Evolutionary conservation across 1,139 yeast genomes (phyloP).

Genomic region (Eremothecium coryli): DNA sequence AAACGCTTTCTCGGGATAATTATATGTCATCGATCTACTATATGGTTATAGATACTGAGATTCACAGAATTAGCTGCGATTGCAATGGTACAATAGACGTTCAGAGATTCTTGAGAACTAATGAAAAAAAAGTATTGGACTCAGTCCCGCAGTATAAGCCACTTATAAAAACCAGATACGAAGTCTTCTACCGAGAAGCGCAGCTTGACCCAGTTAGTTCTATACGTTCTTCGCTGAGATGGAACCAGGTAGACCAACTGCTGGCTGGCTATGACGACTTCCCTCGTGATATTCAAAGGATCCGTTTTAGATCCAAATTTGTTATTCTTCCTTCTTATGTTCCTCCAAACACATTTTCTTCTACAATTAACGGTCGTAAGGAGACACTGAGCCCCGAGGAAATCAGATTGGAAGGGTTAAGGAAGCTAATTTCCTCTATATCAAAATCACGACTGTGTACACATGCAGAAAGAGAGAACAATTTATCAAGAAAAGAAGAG

Average conservation of each 20-base stretch:
- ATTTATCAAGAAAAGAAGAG: constrained; percentile 38
- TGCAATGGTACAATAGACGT: constrained; percentile 63
- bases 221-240: constrained; percentile 53
- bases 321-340: constrained; percentile 71
- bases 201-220: constrained; percentile 47
- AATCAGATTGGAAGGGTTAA: constrained; percentile 74
- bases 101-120: constrained; percentile 49
- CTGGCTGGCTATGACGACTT: constrained; percentile 85
- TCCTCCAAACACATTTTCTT: constrained; percentile 41
- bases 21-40: constrained; percentile 54
- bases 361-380: constrained; percentile 36
- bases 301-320: constrained; percentile 64
- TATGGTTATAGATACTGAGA: constrained; percentile 69
- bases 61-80: constrained; percentile 72
- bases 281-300: constrained; percentile 42
- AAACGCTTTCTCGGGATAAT: constrained; percentile 32
- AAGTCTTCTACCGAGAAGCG: constrained; percentile 53
- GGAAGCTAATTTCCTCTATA: constrained; percentile 58
- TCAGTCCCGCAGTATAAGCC: constrained; percentile 28
- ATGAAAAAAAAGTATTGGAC: constrained; percentile 26
- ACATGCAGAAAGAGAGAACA: constrained; percentile 34
- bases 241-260: constrained; percentile 88
- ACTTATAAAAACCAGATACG: constrained; percentile 69
- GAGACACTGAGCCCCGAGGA: constrained; percentile 74
- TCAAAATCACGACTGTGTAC: constrained; percentile 49